Percentiles rank a stretch among this genome's conserved stretches.
Conservation (phyloP, 768 basidiomycete genomes). For the Lyophyllum decastes region DNA sequence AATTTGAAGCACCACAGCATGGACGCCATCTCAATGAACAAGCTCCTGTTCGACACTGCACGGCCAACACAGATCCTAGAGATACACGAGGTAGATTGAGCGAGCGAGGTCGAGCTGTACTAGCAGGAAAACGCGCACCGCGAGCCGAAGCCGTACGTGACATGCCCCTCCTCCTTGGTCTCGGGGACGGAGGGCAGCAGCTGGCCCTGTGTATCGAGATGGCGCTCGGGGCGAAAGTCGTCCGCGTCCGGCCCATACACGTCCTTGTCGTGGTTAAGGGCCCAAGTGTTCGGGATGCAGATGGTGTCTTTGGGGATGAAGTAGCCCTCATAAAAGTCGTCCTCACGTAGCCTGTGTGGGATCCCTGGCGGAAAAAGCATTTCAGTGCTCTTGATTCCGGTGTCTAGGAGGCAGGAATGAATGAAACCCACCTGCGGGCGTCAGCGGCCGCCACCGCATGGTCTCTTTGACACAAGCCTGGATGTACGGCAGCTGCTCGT, state of each 20-base stretch:
- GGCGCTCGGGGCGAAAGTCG: constrained; percentile 22
- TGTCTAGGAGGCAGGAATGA: no score
- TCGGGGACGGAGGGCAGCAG: neutral
- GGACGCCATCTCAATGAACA: constrained; percentile 10
- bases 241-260: constrained; percentile 22
- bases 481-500: constrained; percentile 12
- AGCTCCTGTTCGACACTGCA: constrained; percentile 3
- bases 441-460: constrained; percentile 15
- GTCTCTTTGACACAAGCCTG: constrained; percentile 21
- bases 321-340: constrained; percentile 2
- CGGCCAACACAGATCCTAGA: constrained; percentile 12
- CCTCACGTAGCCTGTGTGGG: neutral
- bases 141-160: constrained; percentile 10
- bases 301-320: constrained; percentile 2
- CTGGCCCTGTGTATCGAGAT: constrained; percentile 8
- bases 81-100: neutral
- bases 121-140: no score
- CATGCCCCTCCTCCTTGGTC: neutral
- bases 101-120: no score
- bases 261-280: constrained; percentile 20
- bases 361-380: no score
- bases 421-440: constrained; percentile 15
- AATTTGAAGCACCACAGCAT: constrained; percentile 2
- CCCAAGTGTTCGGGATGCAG: constrained; percentile 4
- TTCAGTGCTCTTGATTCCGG: no score